Evolutionary conservation across 306 rosid species (phyloP), one percentile per base, ranked within the genome.

Genomic region (Gastrolobium bilobum): DNA sequence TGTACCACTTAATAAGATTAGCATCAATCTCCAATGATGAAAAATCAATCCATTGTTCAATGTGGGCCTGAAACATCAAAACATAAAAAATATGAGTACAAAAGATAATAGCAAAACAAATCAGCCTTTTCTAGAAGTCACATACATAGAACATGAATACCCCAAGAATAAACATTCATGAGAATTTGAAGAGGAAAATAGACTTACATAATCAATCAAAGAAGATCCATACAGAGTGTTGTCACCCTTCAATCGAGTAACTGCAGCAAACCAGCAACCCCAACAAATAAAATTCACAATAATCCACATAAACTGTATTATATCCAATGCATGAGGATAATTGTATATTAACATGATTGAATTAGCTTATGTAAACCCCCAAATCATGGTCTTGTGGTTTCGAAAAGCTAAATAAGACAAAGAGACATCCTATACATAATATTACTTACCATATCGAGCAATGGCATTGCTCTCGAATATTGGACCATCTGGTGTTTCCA

Each of bases 11-110:
- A 1, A 6, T 0, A 20, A 87, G 0, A 78, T 91, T 73, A 14
- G 88, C 86, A 89, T 91, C 94, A 76, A 93, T 73, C 81, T 93
- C 98, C 73, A 85, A 15, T 15, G 97, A 51, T 46, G 97, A 69
- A 79, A 93, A 93, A 84, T 93, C 98, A 85, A 91, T 90, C 97
- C 98, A 93, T 75, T 93, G 97, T 75, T 93, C 98, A 7, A 91
- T 71, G 29, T 71, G 98, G 73, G 83, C 98, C 98, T 93, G 85
- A 56, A 84, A 65, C 8, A 78, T 59, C 43, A 69, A 73, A 51
- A 74, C 30, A 34, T 46, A 6, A 48, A 4, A 14, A 15, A 47
- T 20, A 38, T 46, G 43, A 72, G 52, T 1, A 50, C 54, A 8
- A 40, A 15, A 35, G 11, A 35, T 11, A 50, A 38, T 26, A 50